phyloP scores from a whole-genome alignment of 2,329 filamentous ascomycete species.

The Neonectria ditissima region DNA sequence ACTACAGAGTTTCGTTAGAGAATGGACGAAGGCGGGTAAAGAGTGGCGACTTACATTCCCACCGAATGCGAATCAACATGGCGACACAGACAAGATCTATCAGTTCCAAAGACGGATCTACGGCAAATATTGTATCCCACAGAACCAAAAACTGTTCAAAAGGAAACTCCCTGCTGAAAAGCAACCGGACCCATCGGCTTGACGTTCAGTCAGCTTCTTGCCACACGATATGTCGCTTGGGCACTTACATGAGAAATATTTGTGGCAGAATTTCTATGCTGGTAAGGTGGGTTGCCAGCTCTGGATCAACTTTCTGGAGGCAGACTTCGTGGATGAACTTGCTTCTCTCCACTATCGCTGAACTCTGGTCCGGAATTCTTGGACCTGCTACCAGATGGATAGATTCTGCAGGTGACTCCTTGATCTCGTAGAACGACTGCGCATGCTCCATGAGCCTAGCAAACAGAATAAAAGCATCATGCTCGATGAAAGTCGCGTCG shows the following conservation, averaged over 20 bases:
- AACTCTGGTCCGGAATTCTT: slow-evolving; percentile 52
- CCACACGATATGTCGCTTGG: no score
- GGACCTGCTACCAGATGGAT: slow-evolving; percentile 29
- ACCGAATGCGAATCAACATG: slow-evolving; percentile 92
- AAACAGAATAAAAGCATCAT: slow-evolving; percentile 91
- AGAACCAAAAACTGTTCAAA: slow-evolving; percentile 86
- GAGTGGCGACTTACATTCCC: slow-evolving; percentile 74
- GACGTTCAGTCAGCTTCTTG: slow-evolving; percentile 13
- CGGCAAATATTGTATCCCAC: slow-evolving; percentile 92
- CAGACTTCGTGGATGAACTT: slow-evolving; percentile 87
- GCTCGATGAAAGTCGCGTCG: slow-evolving; percentile 81
- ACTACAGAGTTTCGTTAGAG: slow-evolving; percentile 63
- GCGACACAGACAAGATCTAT: slow-evolving; percentile 93
- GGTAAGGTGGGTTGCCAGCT: slow-evolving; percentile 82
- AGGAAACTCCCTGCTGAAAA: slow-evolving; percentile 94
- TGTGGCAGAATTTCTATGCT: slow-evolving; percentile 93
- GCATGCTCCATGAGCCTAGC: slow-evolving; percentile 88
- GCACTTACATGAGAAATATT: slow-evolving; percentile 87
- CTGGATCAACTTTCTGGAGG: slow-evolving; percentile 82
- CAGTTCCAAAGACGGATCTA: slow-evolving; percentile 82
- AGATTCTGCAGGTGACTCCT: slow-evolving; percentile 29
- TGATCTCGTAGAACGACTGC: slow-evolving; percentile 86
- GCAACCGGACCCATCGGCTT: slow-evolving; percentile 90
- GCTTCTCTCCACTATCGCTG: slow-evolving; percentile 83
- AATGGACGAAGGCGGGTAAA: not conserved